Evolutionary conservation across 2,329 filamentous ascomycete genomes (phyloP), one percentile per base, ranked within the genome.

Genomic region (Curvularia sp.): DNA sequence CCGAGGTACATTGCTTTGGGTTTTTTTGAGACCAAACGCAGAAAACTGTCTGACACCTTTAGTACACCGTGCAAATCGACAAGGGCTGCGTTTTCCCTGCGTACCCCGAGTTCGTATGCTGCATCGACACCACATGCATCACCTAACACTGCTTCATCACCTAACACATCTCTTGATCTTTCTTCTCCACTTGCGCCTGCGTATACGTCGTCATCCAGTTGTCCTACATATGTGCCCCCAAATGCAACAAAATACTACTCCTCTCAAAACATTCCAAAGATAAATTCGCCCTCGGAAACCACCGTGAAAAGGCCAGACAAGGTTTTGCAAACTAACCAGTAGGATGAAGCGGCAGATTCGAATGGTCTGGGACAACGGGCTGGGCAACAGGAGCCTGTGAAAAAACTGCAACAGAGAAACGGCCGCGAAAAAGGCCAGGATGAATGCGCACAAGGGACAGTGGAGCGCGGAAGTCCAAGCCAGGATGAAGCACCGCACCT

Each of bases 121-220:
- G 5, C n/a, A 5, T 50, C 48, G n/a, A 30, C 30, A 46, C 31
- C 39, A n/a, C 12, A 47, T 7, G 26, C 30, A 38, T 39, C 50
- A 20, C 22, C 42, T 12, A 2, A 53, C 26, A 53, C 50, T n/a
- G 35, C 31, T 15, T 53, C 50, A 4, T 47, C 41, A 20, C 30
- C 41, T 18, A 13, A 53, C 13, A 18, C 41, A 18, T 12, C 20
- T 33, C 9, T 22, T 10, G 31, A 33, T 22, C 9, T 13, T 7
- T 33, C 18, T 5, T 52, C 20, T 24, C 13, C 26, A 28, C 8
- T 15, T n/a, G 31, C 38, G n/a, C 9, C 49, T 30, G 24, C 39
- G 4, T 42, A 9, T 18, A n/a, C 8, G 13, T 31, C 26, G 1
- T 39, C 18, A 7, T 22, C 15, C 3, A 24, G 35, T n/a, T 28